Base-by-base conservation (phyloP, 345 rosid genomes). In the Eucalyptus virginea region DNA sequence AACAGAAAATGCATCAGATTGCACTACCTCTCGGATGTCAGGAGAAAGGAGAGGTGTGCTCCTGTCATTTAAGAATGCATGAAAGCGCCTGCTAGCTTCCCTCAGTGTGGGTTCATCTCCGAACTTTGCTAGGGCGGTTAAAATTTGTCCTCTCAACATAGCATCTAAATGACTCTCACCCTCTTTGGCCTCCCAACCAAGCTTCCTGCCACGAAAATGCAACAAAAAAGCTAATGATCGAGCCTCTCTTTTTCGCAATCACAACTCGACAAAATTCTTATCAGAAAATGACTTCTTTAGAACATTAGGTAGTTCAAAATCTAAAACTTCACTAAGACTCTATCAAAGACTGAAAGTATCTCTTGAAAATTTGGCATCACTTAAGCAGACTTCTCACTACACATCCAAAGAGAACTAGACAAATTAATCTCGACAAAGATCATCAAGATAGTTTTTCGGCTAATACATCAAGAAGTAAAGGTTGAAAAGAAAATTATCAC, bases 141-240 rank as follows among this genome's bases (percentile, higher is more conserved):
- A 90, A 88, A 98, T 87, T 94, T 97, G 98, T 90, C 99, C 99
- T 93, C 99, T 96, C 93, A 97, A 93, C 99, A 96, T 94, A 51
- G 98, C 93, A 92, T 98, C 97, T 83, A 95, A 95, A 93, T 96
- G 99, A 86, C 97, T 94, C 93, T 98, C 99, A 30, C 98, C 99
- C 89, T 91, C 90, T 91, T 95, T 96, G 89, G 97, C 92, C 30
- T 96, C 99, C 99, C 99, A 98, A 86, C 98, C 97, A 81, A 95
- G 98, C 92, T 92, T 98, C 93, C 99, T 97, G 91, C 44, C 88
- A 88, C 49, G 81, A 86, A 81, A 60, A 62, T 81, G 87, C 89
- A 88, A 47, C 44, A 48, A n/a, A 50, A 51, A 24, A 30, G 49
- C 72, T 14, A 12, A 87, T 28, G 32, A 86, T 26, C 4, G n/a